Evolutionary conservation across 2,329 filamentous ascomycete species (phyloP).

Genomic region (Botrytis medusae): DNA sequence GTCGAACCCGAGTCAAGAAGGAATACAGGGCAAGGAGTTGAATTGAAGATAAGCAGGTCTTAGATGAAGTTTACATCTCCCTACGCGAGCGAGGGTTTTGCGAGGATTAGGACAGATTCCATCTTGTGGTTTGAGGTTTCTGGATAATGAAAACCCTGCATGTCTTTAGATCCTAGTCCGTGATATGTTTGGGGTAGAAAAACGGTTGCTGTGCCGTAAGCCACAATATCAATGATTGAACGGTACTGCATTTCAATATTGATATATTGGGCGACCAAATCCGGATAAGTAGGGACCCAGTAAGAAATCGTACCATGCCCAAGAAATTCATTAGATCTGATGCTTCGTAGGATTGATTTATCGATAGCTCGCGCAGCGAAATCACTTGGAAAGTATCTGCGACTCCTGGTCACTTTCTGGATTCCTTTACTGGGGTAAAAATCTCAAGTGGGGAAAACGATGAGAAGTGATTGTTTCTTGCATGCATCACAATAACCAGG

Average conservation of each 20-base stretch:
- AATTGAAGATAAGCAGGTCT: constrained; percentile 8
- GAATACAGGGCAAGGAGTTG: background rate
- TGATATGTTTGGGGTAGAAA: background rate
- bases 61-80: constrained; percentile 2
- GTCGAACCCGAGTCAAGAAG: constrained; percentile 7
- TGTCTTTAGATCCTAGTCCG: constrained; percentile 8
- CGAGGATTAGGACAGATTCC: background rate
- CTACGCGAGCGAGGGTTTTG: constrained; percentile 1
- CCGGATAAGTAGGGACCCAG: constrained; percentile 15
- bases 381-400: background rate
- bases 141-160: background rate
- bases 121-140: background rate
- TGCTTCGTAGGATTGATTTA: constrained; percentile 19
- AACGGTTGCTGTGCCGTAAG: constrained; percentile 20
- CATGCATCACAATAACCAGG: constrained; percentile 10
- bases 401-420: constrained; percentile 6
- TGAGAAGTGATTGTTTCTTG: constrained; percentile 9
- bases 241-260: constrained; percentile 16
- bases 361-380: constrained; percentile 1
- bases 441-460: background rate
- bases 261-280: constrained; percentile 18
- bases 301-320: background rate
- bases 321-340: constrained; percentile 9
- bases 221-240: constrained; percentile 19
- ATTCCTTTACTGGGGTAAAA: constrained; percentile 8